A percentile compares a stretch with the other conserved stretches of the same genome.
These are phyloP conservation scores for Mycena metata DNA, from an alignment of 768 basidiomycete genomes.

Conservation along the genomic window DNA sequence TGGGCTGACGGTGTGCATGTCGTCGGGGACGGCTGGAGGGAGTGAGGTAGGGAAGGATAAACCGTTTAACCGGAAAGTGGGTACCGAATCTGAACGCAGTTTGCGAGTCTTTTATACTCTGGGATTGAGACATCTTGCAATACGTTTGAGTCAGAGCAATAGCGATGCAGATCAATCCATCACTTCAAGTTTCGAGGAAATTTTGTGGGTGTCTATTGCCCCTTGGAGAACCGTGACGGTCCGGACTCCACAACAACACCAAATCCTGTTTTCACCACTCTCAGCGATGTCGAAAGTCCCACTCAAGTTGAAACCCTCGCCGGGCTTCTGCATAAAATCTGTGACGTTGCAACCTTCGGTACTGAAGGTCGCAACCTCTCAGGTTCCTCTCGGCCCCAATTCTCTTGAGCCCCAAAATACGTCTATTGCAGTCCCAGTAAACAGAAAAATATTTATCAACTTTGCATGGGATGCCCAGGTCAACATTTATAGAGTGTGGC, in stretches of 20 bases:
- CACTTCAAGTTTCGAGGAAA: too few species aligned
- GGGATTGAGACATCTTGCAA: constrained; percentile 29
- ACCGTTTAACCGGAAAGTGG: constrained; percentile 33
- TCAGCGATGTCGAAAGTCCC: constrained; percentile 44
- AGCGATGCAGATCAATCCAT: neutral
- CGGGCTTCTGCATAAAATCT: constrained; percentile 86
- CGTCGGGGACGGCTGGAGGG: constrained; percentile 56
- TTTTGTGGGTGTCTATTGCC: neutral
- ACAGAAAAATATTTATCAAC: constrained; percentile 80
- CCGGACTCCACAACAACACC: too few species aligned
- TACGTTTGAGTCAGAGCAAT: constrained; percentile 37
- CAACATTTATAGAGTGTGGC: neutral
- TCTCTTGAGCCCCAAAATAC: constrained; percentile 45
- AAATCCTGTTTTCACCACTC: too few species aligned
- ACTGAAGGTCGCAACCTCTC: too few species aligned
- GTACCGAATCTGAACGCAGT: constrained; percentile 54
- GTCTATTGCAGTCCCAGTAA: constrained; percentile 56
- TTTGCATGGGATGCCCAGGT: constrained; percentile 78
- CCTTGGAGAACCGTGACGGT: too few species aligned
- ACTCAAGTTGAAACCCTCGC: constrained; percentile 65
- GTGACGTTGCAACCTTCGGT: too few species aligned
- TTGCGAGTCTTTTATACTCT: constrained; percentile 42
- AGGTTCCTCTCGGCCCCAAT: constrained; percentile 37
- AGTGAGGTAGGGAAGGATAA: constrained; percentile 33
- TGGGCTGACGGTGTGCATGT: constrained; percentile 71